These are phyloP conservation scores for Verticillium isaacii DNA, from an alignment of 2,329 filamentous ascomycete species.

Conservation along the genomic window DNA sequence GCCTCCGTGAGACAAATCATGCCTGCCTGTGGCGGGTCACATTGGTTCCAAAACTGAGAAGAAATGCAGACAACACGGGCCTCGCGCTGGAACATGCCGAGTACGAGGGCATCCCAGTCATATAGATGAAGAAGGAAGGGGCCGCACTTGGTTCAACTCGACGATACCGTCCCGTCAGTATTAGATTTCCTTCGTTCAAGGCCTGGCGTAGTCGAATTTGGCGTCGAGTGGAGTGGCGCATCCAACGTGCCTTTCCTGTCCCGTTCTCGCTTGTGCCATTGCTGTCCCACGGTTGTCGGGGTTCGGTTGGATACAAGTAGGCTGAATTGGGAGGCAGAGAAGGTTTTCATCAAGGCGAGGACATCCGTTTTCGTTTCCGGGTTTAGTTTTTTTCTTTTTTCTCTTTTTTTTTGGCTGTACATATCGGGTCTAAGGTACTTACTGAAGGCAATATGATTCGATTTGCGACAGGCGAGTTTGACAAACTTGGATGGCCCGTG, in stretches of 20 bases:
- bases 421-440: neutral
- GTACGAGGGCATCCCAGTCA: conserved; percentile 75
- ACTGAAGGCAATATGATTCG: neutral
- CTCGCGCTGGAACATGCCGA: conserved; percentile 82
- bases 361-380: neutral
- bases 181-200: neutral
- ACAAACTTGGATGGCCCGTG: neutral
- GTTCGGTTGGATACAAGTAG: neutral
- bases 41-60: conserved; percentile 5
- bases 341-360: neutral
- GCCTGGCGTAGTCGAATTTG: neutral
- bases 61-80: conserved; percentile 77
- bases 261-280: neutral
- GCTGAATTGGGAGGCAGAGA: neutral
- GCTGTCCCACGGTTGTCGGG: neutral
- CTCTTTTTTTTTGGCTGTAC: neutral
- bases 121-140: conserved; percentile 22
- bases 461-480: neutral
- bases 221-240: neutral
- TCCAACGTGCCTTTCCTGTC: neutral
- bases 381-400: neutral
- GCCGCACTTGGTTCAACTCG: neutral
- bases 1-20: conserved; percentile 64
- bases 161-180: neutral
- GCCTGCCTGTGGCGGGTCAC: neutral